Conservation (phyloP, 371 early-diverging fungal genomes). For the Capillidium heterosporum region DNA sequence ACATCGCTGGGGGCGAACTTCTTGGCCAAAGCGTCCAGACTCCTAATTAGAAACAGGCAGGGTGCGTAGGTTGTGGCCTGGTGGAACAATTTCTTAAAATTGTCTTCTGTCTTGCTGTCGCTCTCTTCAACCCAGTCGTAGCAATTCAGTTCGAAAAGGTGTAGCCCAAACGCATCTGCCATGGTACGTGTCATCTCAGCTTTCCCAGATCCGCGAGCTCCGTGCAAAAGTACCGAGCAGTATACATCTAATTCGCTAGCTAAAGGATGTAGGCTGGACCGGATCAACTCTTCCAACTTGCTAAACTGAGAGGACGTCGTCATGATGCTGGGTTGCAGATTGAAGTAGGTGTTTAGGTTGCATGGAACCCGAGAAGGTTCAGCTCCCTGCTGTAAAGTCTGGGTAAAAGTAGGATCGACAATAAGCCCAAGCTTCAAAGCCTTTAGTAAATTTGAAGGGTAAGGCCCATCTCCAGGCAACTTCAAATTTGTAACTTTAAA, state of each 20-base stretch:
- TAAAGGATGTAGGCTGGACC: conserved; percentile 54
- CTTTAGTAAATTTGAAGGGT: no score
- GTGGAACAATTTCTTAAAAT: conserved; percentile 51
- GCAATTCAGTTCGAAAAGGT: conserved; percentile 46
- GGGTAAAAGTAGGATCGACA: conserved; percentile 33
- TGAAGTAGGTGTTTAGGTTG: conserved; percentile 9
- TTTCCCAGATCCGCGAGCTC: conserved; percentile 77
- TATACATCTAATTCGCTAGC: conserved; percentile 41
- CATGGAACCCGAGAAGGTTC: conserved; percentile 36
- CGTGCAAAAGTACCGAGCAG: conserved; percentile 57
- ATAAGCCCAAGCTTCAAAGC: conserved; percentile 9
- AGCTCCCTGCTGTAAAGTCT: conserved; percentile 43
- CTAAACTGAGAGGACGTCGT: conserved; percentile 8
- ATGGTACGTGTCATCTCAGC: conserved; percentile 36
- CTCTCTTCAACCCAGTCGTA: conserved; percentile 62
- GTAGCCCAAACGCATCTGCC: conserved; percentile 52
- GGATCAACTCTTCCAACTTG: conserved; percentile 29
- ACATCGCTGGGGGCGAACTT: conserved; percentile 43
- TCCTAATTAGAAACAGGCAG: conserved; percentile 52
- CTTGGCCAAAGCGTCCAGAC: conserved; percentile 60
- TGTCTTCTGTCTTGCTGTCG: conserved; percentile 55
- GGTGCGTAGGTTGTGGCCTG: conserved; percentile 61
- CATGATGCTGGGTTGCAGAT: conserved; percentile 5
- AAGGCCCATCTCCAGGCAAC: not conserved
- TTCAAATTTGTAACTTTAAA: conserved; percentile 9